Evolutionary conservation across 2,329 filamentous ascomycete genomes (phyloP).

Genomic region (Aspergillus intermedius): DNA sequence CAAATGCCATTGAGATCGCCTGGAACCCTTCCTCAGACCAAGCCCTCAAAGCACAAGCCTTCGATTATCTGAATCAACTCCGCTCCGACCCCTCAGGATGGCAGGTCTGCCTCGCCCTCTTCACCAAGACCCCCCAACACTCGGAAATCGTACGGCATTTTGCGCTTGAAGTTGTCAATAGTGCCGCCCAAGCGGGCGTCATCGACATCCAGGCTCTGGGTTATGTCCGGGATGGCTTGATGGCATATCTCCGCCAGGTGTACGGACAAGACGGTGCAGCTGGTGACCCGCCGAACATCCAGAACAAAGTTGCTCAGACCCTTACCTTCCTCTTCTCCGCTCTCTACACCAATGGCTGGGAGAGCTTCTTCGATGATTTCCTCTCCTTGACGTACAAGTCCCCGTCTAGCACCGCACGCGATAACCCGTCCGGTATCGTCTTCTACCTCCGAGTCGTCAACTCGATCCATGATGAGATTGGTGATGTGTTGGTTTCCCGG

Average conservation of each 20-base stretch:
- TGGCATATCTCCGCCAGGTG: slow-evolving; percentile 70
- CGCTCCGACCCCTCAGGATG: slow-evolving; percentile 77
- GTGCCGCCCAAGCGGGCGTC: slow-evolving; percentile 72
- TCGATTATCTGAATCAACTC: slow-evolving; percentile 59
- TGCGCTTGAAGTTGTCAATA: slow-evolving; percentile 87
- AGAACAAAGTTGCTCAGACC: slow-evolving; percentile 96
- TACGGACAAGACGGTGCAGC: slow-evolving; percentile 57
- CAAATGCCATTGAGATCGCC: slow-evolving; percentile 92
- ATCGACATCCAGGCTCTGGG: slow-evolving; percentile 66
- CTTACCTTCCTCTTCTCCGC: slow-evolving; percentile 88
- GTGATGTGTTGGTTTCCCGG: slow-evolving; percentile 78
- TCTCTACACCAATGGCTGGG: slow-evolving; percentile 80
- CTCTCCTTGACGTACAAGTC: slow-evolving; percentile 63
- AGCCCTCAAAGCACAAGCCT: slow-evolving; percentile 69
- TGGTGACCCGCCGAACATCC: slow-evolving; percentile 68
- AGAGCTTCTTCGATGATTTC: slow-evolving; percentile 86
- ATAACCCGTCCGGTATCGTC: slow-evolving; percentile 69
- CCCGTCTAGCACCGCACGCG: slow-evolving; percentile 50
- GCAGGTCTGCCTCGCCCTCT: slow-evolving; percentile 82
- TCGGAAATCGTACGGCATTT: slow-evolving; percentile 83
- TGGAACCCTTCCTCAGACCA: slow-evolving; percentile 73
- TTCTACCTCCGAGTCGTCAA: slow-evolving; percentile 84
- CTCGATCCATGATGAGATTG: slow-evolving; percentile 95
- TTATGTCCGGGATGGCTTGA: slow-evolving; percentile 71
- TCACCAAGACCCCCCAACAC: slow-evolving; percentile 67